phyloP scores from a whole-genome alignment of 2,329 filamentous ascomycete species.

The Neofusicoccum sp. region DNA sequence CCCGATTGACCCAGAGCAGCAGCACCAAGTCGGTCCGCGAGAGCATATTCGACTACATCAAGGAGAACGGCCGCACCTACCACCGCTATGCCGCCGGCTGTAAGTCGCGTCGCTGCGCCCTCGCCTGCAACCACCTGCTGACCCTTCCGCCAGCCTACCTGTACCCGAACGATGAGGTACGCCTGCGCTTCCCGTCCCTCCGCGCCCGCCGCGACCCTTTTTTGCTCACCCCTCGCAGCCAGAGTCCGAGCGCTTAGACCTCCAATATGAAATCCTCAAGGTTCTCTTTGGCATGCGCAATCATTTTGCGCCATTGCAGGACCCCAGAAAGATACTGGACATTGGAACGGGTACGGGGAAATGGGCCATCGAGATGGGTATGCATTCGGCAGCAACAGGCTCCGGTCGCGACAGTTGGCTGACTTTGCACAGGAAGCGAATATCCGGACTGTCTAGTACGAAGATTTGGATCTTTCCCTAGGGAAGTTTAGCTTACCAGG shows the following conservation, averaged over 20 bases:
- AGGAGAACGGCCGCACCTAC: constrained; percentile 42
- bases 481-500: constrained; percentile 21
- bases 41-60: constrained; percentile 39
- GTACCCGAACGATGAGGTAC: constrained; percentile 40
- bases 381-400: constrained; percentile 13
- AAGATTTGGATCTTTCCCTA: not conserved
- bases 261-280: constrained; percentile 40
- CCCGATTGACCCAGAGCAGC: constrained; percentile 6
- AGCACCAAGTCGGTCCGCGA: constrained; percentile 36
- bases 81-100: constrained; percentile 40
- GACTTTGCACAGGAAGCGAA: constrained; percentile 30
- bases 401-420: constrained; percentile 19
- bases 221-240: constrained; percentile 24
- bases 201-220: not conserved
- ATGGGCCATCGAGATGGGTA: constrained; percentile 45
- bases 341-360: constrained; percentile 44
- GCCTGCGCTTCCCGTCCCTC: not conserved
- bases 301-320: constrained; percentile 38
- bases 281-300: constrained; percentile 34
- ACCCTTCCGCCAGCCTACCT: constrained; percentile 32
- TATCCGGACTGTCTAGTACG: constrained; percentile 35
- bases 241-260: constrained; percentile 39
- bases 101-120: constrained; percentile 24
- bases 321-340: constrained; percentile 40
- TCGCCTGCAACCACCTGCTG: not conserved